Percentiles rank a stretch among this genome's conserved stretches.
phyloP scores from a whole-genome alignment of 2,329 filamentous ascomycete genomes.

The Fusarium brevicatenulatum region DNA sequence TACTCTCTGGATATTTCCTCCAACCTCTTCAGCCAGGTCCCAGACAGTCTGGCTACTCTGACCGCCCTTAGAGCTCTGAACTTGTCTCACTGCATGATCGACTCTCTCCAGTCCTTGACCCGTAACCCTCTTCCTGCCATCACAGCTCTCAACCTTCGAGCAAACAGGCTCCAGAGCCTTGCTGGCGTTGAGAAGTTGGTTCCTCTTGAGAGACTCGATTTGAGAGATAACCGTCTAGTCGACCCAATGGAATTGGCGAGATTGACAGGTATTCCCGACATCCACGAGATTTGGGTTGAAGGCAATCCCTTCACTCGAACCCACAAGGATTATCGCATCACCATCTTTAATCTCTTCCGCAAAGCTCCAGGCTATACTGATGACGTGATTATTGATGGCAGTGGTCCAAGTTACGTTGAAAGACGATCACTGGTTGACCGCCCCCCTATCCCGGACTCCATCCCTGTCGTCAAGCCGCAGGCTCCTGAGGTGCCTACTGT shows the following conservation, averaged over 20 bases:
- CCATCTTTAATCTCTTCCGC: constrained; percentile 96
- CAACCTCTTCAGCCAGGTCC: constrained; percentile 94
- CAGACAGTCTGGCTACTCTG: constrained; percentile 86
- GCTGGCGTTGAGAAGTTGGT: constrained; percentile 90
- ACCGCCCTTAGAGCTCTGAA: constrained; percentile 92
- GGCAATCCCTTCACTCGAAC: constrained; percentile 93
- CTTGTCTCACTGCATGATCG: constrained; percentile 97
- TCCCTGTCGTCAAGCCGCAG: constrained; percentile 80
- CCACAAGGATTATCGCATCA: constrained; percentile 84
- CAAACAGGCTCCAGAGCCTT: constrained; percentile 86
- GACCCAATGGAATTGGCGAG: constrained; percentile 92
- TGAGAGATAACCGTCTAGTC: constrained; percentile 89
- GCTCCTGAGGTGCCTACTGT: constrained; percentile 70
- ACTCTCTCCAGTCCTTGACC: constrained; percentile 86
- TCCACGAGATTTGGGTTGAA: constrained; percentile 90
- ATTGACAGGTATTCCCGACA: constrained; percentile 88
- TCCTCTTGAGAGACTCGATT: constrained; percentile 87
- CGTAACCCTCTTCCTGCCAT: constrained; percentile 92
- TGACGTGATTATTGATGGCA: constrained; percentile 88
- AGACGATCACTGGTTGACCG: constrained; percentile 85
- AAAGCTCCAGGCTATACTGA: constrained; percentile 88
- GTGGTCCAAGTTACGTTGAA: constrained; percentile 85
- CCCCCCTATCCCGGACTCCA: constrained; percentile 76
- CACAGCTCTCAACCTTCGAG: constrained; percentile 89
- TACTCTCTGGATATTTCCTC: constrained; percentile 92